Percentiles rank a stretch among this genome's conserved stretches.
phyloP scores from a whole-genome alignment of 257 asterid genomes.

The Haberlea rhodopensis region DNA sequence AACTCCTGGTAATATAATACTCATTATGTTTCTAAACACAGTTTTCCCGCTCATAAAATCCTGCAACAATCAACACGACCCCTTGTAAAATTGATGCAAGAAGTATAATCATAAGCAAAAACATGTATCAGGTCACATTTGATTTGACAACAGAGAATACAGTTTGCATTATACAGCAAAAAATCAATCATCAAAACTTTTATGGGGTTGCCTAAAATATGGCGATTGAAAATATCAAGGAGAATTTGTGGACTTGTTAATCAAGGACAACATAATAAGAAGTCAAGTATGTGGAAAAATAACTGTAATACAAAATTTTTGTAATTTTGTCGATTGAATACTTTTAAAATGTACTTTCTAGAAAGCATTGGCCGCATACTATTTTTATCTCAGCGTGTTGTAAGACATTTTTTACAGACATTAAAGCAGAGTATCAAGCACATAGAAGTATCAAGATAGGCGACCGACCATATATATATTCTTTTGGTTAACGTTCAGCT shows the following conservation, averaged over 20 bases:
- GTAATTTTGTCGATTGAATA: not conserved
- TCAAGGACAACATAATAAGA: not conserved
- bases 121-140: not conserved
- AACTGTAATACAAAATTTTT: not conserved
- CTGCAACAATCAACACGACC: slow-evolving; percentile 44
- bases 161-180: not conserved
- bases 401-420: too few species aligned
- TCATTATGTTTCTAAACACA: slow-evolving; percentile 76
- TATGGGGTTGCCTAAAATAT: too few species aligned
- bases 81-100: slow-evolving; percentile 16
- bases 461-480: too few species aligned
- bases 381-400: not conserved
- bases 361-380: not conserved
- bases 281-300: not conserved
- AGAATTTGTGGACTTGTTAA: not conserved
- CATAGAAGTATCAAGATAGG: too few species aligned
- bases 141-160: not conserved
- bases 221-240: not conserved
- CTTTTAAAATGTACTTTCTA: not conserved
- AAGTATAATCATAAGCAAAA: not conserved
- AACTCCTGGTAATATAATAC: slow-evolving; percentile 80
- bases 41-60: slow-evolving; percentile 95
- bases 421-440: too few species aligned
- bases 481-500: not conserved
- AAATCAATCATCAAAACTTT: not conserved